Base-by-base conservation (phyloP, 78 protist genomes). In the Bodo saltans region DNA sequence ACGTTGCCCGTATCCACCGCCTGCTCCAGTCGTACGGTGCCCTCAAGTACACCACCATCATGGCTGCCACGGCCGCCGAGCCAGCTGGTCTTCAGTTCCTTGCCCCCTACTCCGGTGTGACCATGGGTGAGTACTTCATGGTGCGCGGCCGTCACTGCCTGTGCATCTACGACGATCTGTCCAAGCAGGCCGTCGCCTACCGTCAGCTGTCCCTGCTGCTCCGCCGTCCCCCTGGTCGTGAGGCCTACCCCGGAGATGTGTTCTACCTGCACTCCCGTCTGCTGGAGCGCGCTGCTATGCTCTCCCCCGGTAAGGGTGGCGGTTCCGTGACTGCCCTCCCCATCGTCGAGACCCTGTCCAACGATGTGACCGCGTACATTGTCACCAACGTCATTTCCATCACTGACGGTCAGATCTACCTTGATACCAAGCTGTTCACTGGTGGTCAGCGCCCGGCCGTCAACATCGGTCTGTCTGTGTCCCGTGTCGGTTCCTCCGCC, bases 121-220 rank as follows among this genome's bases (percentile, higher is more conserved):
- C 94, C 80, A 72, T 91, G 42, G 91, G 92, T 47, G 94, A 91
- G 87, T 78, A 74, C 81, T 88, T 91, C 91, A 70, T 83, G 3
- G 90, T 86, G 85, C 81, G 83, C 85, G 92, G 90, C 71, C 87
- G 39, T 80, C 94, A 91, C 84, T 72, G 88, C 11, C 86, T 91
- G 67, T 85, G 88, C 85, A 83, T 88, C 75, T 91, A 23, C 78
- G 94, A 91, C 88, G 94, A 91, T 72, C 81, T 91, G 76, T 86
- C 94, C 42, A 91, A 91, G 90, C 94, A 91, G 85, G 94, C 94
- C 47, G 94, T 91, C 52, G 94, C 94, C 78, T 88, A 91, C 94
- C 94, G 94, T 38, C 94, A 91, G 86, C 74, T 90, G 91, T 90
- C 93, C n/a, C 86, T 90, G 42, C 89, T 90, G 34, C 88, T 90